Conservation (phyloP, 805 yeast genomes). For the Candida quercuum region DNA sequence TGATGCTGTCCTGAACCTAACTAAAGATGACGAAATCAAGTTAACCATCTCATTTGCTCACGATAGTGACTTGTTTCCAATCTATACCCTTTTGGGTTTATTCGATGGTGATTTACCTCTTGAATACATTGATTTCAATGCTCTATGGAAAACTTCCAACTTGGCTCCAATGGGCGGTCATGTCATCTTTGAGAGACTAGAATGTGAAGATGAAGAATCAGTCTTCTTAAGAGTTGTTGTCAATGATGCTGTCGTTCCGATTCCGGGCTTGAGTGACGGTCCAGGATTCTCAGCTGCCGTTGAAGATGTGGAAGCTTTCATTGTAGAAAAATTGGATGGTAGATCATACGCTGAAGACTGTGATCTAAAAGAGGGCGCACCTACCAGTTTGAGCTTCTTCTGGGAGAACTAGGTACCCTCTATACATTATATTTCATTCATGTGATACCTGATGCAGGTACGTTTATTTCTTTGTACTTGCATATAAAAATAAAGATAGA, state of each 20-base stretch:
- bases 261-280: conserved; percentile 36
- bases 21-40: conserved; percentile 33
- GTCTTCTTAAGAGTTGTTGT: conserved; percentile 37
- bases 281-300: conserved; percentile 41
- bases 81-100: conserved; percentile 44
- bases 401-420: conserved; percentile 18
- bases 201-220: conserved; percentile 25
- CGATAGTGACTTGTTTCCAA: conserved; percentile 50
- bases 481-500: too few species aligned
- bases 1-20: conserved; percentile 40
- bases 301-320: conserved; percentile 19
- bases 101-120: conserved; percentile 34
- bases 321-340: conserved; percentile 10
- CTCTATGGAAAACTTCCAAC: conserved; percentile 40
- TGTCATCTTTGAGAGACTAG: conserved; percentile 39
- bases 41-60: conserved; percentile 46
- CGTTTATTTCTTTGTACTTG: too few species aligned
- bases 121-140: conserved; percentile 38
- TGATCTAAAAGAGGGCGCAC: conserved; percentile 6
- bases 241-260: conserved; percentile 47
- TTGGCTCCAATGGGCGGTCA: conserved; percentile 52
- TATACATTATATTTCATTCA: too few species aligned
- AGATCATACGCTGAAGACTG: conserved; percentile 13
- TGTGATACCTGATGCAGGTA: too few species aligned
- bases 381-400: conserved; percentile 23